phyloP scores from a whole-genome alignment of 164 flowering plant genomes.

The Dillenia turbinata region DNA sequence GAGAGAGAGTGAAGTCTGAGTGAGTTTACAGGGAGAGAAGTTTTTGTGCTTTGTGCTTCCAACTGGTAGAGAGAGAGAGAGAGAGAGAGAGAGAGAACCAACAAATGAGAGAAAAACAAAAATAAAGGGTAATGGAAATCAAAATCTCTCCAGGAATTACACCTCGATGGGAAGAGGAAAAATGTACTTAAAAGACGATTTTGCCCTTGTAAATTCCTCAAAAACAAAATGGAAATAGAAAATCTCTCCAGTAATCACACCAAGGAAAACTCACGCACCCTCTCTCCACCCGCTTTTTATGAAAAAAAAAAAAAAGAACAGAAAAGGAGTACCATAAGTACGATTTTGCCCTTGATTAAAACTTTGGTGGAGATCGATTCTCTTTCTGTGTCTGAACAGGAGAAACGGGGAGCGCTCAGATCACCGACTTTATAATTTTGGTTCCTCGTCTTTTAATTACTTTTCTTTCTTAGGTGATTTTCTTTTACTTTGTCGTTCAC shows the following conservation, averaged over 20 bases:
- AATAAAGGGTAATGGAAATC: background rate
- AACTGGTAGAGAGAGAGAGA: constrained; percentile 19
- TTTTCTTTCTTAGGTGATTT: too few relatives aligned
- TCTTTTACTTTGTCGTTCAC: too few relatives aligned
- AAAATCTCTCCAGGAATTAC: too few relatives aligned
- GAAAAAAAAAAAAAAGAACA: constrained; percentile 1
- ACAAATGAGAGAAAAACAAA: constrained; percentile 2
- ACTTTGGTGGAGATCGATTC: too few relatives aligned
- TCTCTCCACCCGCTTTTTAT: too few relatives aligned
- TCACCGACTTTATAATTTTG: constrained; percentile 10
- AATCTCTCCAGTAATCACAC: too few relatives aligned
- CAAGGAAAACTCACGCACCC: too few relatives aligned
- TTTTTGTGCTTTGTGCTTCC: constrained; percentile 10
- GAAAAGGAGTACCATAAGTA: constrained; percentile 5
- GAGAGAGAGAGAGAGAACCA: constrained; percentile 8
- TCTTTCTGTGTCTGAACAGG: background rate
- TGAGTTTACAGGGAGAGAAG: background rate
- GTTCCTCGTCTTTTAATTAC: background rate
- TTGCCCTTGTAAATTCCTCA: too few relatives aligned
- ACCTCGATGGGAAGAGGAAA: too few relatives aligned
- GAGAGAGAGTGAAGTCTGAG: constrained; percentile 1
- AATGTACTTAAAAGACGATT: too few relatives aligned
- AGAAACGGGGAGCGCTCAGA: background rate
- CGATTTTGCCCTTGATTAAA: too few relatives aligned
- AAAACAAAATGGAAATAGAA: too few relatives aligned